These are phyloP conservation scores for Botrytis fabae DNA, from an alignment of 2,329 filamentous ascomycete genomes.

Conservation along the genomic window DNA sequence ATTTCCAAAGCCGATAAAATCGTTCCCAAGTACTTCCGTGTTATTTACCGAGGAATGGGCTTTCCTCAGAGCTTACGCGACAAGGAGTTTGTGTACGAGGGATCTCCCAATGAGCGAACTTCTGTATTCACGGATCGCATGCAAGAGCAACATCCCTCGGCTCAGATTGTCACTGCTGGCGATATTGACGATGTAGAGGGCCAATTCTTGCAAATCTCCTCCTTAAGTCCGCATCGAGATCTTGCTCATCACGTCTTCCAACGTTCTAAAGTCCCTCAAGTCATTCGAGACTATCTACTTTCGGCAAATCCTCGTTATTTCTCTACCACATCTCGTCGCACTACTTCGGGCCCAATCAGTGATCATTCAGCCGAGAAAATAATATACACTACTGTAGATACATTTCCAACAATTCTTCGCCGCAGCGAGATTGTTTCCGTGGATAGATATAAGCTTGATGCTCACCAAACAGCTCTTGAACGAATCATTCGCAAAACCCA, in stretches of 20 bases:
- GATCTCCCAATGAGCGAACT: constrained; percentile 71
- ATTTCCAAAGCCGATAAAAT: constrained; percentile 79
- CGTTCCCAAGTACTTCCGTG: constrained; percentile 85
- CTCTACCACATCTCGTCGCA: constrained; percentile 71
- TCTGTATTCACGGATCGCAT: constrained; percentile 86
- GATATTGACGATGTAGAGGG: constrained; percentile 82
- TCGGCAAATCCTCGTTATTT: constrained; percentile 77
- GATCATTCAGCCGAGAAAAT: constrained; percentile 82
- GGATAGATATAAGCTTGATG: constrained; percentile 62
- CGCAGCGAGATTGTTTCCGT: constrained; percentile 79
- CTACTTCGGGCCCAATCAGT: constrained; percentile 65
- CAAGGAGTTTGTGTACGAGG: constrained; percentile 92
- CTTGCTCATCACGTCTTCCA: constrained; percentile 82
- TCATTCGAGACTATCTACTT: constrained; percentile 83
- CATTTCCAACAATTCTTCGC: constrained; percentile 87
- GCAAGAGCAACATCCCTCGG: constrained; percentile 84
- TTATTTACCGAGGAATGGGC: constrained; percentile 84
- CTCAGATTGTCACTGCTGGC: constrained; percentile 72
- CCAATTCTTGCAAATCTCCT: constrained; percentile 81
- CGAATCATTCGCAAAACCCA: constrained; percentile 87
- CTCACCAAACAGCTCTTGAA: constrained; percentile 86
- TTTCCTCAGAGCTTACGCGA: constrained; percentile 80
- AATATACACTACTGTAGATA: constrained; percentile 77
- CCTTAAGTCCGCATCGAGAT: constrained; percentile 80
- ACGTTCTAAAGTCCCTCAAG: constrained; percentile 77